phyloP scores from a whole-genome alignment of 2,329 filamentous ascomycete species.

The Lecanosticta acicola region DNA sequence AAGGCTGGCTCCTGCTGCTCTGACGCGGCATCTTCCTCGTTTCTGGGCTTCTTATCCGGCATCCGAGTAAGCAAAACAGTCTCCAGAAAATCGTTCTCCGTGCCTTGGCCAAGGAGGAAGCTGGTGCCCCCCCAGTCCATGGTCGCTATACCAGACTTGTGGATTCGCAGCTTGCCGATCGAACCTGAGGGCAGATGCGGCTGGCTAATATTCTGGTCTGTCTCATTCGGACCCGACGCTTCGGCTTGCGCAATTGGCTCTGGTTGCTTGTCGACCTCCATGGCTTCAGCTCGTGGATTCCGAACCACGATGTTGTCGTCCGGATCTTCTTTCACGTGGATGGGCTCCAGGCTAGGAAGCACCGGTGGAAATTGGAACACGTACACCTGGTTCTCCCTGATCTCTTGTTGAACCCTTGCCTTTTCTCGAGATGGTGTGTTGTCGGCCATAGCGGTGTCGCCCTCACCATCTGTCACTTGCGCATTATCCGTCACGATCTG shows the following conservation, averaged over 20 bases:
- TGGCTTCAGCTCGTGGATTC: constrained; percentile 12
- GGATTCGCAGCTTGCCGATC: constrained; percentile 57
- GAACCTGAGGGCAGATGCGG: constrained; percentile 46
- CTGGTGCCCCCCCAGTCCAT: constrained; percentile 59
- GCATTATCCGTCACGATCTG: constrained; percentile 28
- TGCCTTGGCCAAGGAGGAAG: constrained; percentile 53
- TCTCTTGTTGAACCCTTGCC: constrained; percentile 29
- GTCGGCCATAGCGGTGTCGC: constrained; percentile 38
- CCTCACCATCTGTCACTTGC: constrained; percentile 34
- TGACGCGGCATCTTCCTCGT: constrained; percentile 7
- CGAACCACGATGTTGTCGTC: constrained; percentile 15
- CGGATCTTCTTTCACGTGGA: constrained; percentile 30
- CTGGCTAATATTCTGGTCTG: constrained; percentile 34
- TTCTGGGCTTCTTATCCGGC: constrained; percentile 25
- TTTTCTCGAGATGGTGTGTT: constrained; percentile 15
- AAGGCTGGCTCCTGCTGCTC: constrained; percentile 22
- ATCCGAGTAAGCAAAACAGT: constrained; percentile 48
- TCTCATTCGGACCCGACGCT: too few species aligned
- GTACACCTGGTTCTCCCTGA: constrained; percentile 52
- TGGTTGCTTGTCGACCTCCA: constrained; percentile 17
- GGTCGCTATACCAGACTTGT: constrained; percentile 56
- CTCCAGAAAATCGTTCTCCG: constrained; percentile 54
- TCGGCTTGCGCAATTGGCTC: too few species aligned
- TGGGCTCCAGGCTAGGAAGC: constrained; percentile 50
- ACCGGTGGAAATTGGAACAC: constrained; percentile 60